Evolutionary conservation across 2,329 filamentous ascomycete genomes (phyloP).

Genomic region (Colletotrichum sp.): DNA sequence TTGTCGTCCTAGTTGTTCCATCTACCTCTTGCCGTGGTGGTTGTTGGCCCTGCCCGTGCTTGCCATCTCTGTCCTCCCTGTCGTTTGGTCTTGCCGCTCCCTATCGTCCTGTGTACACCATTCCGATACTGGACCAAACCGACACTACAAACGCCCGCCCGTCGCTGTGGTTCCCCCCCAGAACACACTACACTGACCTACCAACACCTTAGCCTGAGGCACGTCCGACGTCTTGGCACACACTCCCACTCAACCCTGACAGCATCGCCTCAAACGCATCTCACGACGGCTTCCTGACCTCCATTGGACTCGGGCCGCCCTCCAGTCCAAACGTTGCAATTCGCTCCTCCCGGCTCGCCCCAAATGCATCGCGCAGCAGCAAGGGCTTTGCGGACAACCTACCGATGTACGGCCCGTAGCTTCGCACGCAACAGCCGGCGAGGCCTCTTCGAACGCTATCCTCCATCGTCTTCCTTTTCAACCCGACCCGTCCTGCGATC

Average conservation of each 20-base stretch:
- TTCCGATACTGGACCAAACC: neutral
- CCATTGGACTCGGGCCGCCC: slow-evolving; percentile 17
- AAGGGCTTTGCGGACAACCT: slow-evolving; percentile 71
- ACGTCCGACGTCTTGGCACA: slow-evolving; percentile 8
- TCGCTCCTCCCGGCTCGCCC: slow-evolving; percentile 11
- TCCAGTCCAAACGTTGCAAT: slow-evolving; percentile 16
- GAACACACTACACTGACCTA: neutral
- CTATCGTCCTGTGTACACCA: neutral
- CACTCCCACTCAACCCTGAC: neutral
- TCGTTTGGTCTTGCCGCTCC: neutral
- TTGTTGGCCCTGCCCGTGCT: neutral
- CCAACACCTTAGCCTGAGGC: slow-evolving; percentile 17
- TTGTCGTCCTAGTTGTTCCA: neutral
- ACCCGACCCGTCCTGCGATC: slow-evolving; percentile 24
- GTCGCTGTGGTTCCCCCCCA: neutral
- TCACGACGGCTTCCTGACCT: slow-evolving; percentile 11
- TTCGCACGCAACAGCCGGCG: slow-evolving; percentile 56
- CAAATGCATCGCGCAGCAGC: slow-evolving; percentile 78
- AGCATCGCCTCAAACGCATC: slow-evolving; percentile 3
- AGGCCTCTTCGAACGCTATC: slow-evolving; percentile 38
- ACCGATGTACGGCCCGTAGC: slow-evolving; percentile 67
- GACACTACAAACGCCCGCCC: neutral
- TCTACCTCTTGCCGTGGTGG: neutral
- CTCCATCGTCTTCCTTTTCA: slow-evolving; percentile 21
- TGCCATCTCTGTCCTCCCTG: neutral